phyloP scores from a whole-genome alignment of 768 basidiomycete genomes.

The Lactifluus pinguis region DNA sequence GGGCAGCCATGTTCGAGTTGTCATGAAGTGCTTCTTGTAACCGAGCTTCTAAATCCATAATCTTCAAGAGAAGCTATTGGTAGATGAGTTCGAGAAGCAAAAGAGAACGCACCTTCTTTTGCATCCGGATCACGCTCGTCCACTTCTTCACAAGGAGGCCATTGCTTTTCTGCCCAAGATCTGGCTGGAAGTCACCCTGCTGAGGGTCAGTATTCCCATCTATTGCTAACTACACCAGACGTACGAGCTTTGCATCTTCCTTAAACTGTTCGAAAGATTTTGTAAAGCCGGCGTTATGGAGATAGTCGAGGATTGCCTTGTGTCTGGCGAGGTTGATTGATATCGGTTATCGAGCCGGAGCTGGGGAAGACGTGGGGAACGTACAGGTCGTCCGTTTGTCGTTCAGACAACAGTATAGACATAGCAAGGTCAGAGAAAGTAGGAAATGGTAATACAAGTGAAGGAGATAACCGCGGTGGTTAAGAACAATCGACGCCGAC shows the following conservation, averaged over 20 bases:
- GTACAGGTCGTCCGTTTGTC: constrained; percentile 16
- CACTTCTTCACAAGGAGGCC: constrained; percentile 22
- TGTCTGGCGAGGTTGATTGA: constrained; percentile 22
- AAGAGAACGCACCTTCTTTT: constrained; percentile 18
- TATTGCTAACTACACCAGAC: not conserved
- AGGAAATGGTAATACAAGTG: not conserved
- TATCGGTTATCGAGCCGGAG: not conserved
- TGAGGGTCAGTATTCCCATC: not conserved
- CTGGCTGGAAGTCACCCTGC: constrained; percentile 26
- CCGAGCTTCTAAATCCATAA: constrained; percentile 51
- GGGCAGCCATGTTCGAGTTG: constrained; percentile 29
- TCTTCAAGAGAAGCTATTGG: constrained; percentile 28
- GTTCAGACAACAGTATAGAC: constrained; percentile 15
- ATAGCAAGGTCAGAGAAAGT: not conserved
- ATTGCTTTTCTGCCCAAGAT: constrained; percentile 21
- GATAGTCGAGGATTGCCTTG: constrained; percentile 31
- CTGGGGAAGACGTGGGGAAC: not conserved
- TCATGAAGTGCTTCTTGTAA: constrained; percentile 44
- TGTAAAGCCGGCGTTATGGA: constrained; percentile 25
- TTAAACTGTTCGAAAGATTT: constrained; percentile 29
- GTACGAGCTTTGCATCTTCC: constrained; percentile 21
- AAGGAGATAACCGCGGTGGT: constrained; percentile 3
- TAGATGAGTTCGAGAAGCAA: not conserved
- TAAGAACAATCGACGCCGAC: not conserved
- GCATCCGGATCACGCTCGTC: constrained; percentile 22